Base-by-base conservation (phyloP, 768 basidiomycete genomes). In the Tylopilus balloui region DNA sequence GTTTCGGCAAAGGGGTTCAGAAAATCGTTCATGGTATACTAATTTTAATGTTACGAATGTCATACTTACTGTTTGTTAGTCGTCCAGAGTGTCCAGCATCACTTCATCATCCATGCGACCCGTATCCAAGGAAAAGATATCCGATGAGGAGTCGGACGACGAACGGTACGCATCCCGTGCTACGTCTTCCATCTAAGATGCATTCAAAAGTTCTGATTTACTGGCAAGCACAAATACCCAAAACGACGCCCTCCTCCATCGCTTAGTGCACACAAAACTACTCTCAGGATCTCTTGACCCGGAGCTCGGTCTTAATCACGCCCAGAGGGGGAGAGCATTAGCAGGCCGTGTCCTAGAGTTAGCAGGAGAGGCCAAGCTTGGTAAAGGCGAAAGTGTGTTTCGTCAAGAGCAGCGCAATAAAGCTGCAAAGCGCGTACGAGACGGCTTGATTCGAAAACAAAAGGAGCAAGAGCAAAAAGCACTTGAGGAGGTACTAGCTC, bases 201-300 rank as follows among this genome's bases (percentile, higher is more conserved):
- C 19, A 24, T 27, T 20, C 17, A 43, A 40, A 48, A 25, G 13
- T 32, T 36, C 29, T 50, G 45, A 42, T 31, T 42, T 20, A 17
- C 24, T 41, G 36, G 38, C 11, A 59, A 92, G 91, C 42, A 79
- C 84, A 17, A 87, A 88, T 63, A 68, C 73, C 10, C 81, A 86
- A 55, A 92, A 92, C 45, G 90, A 92, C 61, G 83, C 81, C 1
- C 65, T 86, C 21, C 76, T 92, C 13, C 88, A 91, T 63, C 83
- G 80, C 44, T 72, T 92, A 6, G 77, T 92, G 14, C 90, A 92
- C 62, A 91, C 89, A 0, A 77, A 84, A 54, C 69, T 92, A 5
- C 71, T 92, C 6, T 86, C 90, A 9, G 88, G 86, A 10, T 88
- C 86, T 6, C 65, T 84, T 8, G 75, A 82, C 59, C 69, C 77